Evolutionary conservation across 768 basidiomycete genomes (phyloP).

Genomic region (Trametes sanguinea): DNA sequence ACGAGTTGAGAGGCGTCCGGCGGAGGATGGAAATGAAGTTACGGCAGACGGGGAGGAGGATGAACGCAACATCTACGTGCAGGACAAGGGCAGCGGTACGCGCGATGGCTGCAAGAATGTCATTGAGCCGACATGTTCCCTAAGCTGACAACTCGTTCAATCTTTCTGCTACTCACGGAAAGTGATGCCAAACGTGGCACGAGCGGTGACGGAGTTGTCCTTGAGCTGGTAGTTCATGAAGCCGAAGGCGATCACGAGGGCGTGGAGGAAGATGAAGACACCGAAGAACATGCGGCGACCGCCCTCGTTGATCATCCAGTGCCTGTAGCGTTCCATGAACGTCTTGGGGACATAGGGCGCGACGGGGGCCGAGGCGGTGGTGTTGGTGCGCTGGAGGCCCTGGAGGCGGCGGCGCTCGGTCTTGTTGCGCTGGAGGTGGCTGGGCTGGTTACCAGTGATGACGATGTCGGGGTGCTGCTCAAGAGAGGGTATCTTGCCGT

Average conservation of each 20-base stretch:
- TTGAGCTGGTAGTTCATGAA: constrained; percentile 76
- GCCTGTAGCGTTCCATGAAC: constrained; percentile 48
- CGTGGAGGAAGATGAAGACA: constrained; percentile 79
- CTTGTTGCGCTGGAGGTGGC: constrained; percentile 79
- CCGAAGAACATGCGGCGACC: constrained; percentile 76
- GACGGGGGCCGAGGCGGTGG: constrained; percentile 33
- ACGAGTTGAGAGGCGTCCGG: constrained; percentile 77
- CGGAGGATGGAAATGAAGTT: constrained; percentile 91
- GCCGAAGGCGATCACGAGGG: constrained; percentile 76
- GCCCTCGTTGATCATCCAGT: constrained; percentile 98
- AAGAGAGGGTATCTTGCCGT: constrained; percentile 46
- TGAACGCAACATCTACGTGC: constrained; percentile 90
- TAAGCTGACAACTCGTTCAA: no score
- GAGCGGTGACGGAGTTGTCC: constrained; percentile 72
- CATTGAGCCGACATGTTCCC: background rate
- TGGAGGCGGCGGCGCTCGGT: constrained; percentile 82
- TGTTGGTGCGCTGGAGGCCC: constrained; percentile 71
- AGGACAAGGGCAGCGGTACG: constrained; percentile 87
- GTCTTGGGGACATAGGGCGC: constrained; percentile 42
- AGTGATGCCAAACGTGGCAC: constrained; percentile 71
- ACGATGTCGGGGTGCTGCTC: constrained; percentile 52
- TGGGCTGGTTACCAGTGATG: constrained; percentile 35
- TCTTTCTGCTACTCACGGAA: constrained; percentile 52
- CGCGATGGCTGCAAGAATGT: constrained; percentile 65
- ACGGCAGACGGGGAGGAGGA: constrained; percentile 92